These are phyloP conservation scores for Babesia divergens DNA, from an alignment of 169 alveolate species.

Conservation along the genomic window DNA sequence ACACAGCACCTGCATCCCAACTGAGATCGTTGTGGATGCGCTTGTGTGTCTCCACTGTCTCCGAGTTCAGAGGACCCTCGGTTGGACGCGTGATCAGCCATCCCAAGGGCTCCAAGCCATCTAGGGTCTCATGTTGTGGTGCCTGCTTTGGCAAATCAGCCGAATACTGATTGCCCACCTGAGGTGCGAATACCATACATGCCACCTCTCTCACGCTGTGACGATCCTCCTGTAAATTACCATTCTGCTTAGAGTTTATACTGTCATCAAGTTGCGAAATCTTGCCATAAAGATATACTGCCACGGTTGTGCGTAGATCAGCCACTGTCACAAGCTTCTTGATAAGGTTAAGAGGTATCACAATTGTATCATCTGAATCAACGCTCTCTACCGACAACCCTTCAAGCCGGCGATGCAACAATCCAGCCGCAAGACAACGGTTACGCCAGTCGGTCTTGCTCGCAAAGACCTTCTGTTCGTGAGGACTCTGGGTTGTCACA, in stretches of 20 bases:
- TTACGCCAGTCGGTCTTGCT: constrained; percentile 99
- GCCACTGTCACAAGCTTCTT: constrained; percentile 94
- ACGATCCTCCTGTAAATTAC: constrained; percentile 51
- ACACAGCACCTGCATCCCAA: constrained; percentile 42
- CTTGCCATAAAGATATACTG: constrained; percentile 95
- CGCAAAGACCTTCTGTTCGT: constrained; percentile 95
- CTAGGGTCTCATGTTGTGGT: constrained; percentile 91
- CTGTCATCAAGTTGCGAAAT: constrained; percentile 40
- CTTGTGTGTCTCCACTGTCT: constrained; percentile 73
- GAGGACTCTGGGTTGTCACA: constrained; percentile 96
- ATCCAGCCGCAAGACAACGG: constrained; percentile 96
- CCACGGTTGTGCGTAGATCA: constrained; percentile 97
- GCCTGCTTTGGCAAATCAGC: constrained; percentile 87
- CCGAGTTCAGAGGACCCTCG: constrained; percentile 83
- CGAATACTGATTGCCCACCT: constrained; percentile 93
- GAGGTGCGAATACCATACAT: constrained; percentile 96
- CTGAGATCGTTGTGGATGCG: constrained; percentile 63
- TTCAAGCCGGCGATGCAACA: constrained; percentile 93
- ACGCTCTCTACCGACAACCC: constrained; percentile 89
- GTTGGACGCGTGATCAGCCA: constrained; percentile 96
- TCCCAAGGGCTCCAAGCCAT: constrained; percentile 95
- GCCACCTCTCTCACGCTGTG: constrained; percentile 85
- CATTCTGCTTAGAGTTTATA: neutral
- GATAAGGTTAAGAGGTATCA: constrained; percentile 96
- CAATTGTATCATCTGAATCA: constrained; percentile 86